Base-by-base conservation (phyloP, 2,329 filamentous ascomycete species). In the Lasiodiplodia sp. region DNA sequence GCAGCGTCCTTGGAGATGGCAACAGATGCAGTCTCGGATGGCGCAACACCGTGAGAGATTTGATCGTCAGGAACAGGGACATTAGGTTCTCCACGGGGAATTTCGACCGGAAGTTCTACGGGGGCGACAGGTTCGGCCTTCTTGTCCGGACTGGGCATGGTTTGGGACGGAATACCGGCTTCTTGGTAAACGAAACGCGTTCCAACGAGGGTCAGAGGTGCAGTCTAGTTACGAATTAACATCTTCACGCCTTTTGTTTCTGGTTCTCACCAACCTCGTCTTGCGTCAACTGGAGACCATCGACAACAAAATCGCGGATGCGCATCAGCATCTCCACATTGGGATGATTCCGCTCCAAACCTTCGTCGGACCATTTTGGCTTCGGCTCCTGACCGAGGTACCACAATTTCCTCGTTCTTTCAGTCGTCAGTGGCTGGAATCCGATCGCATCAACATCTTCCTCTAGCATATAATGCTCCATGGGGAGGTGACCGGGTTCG, bases 301-400 rank as follows among this genome's bases (percentile, higher is more conserved):
- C 88, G 58, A 87, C 83, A 8, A 91, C 80, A 38, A 92, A 83
- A 69, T 90, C 88, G 67, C 86, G 85, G 66, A 91, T 84, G 51
- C 90, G 85, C 74, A 87, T 87, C n/a, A 90, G 82, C 86, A 90
- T 90, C 77, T 92, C 90, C 40, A 87, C 82, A 67, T 89, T 87
- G 0, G 85, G 83, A 47, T 88, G 85, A 66, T 85, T 83, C 67
- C 86, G 83, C 69, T 86, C 82, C 38, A 87, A 78, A 11, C 79
- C 79, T 38, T 74, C 74, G 69, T 88, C 86, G 12, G 82, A 83
- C 76, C 83, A 84, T 57, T 84, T 85, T 16, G 83, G 82, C 75
- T 90, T 90, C 67, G 82, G 70, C 16, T 77, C 75, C 25, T 73
- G 75, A n/a, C 80, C 77, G 14, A 77, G 76, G 58, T 86, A 80